Conservation (phyloP, 345 rosid species). For the Eutrema heterophyllum region DNA sequence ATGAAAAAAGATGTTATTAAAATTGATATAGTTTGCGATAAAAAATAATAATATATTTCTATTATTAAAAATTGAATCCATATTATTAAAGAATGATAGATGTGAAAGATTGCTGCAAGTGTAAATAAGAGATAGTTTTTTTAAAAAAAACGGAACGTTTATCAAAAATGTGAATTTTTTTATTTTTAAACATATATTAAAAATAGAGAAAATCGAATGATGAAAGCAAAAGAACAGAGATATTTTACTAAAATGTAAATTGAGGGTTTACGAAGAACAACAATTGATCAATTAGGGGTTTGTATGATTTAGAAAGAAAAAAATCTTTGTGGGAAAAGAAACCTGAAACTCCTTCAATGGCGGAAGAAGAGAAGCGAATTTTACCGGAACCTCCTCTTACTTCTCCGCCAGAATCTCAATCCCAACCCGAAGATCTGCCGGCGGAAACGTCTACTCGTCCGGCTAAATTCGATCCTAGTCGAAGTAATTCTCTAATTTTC, state of each 20-base stretch:
- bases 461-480: conserved; percentile 67
- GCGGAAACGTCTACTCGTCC: conserved; percentile 21
- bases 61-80: background rate
- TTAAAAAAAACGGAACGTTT: background rate
- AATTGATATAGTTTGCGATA: background rate
- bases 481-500: conserved; percentile 49
- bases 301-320: no score
- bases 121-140: background rate
- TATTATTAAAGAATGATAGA: background rate
- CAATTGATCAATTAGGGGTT: background rate
- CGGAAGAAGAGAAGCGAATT: conserved; percentile 35
- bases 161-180: background rate
- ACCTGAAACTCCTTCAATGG: conserved; percentile 28
- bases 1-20: background rate
- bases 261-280: background rate
- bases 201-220: no score
- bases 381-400: conserved; percentile 24
- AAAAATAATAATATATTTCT: background rate
- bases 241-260: no score
- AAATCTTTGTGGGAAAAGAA: background rate
- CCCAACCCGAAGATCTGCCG: conserved; percentile 7
- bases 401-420: conserved; percentile 8
- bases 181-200: no score
- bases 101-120: background rate
- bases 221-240: no score